phyloP scores from a whole-genome alignment of 2,329 filamentous ascomycete genomes.

The Neofusicoccum ribis region DNA sequence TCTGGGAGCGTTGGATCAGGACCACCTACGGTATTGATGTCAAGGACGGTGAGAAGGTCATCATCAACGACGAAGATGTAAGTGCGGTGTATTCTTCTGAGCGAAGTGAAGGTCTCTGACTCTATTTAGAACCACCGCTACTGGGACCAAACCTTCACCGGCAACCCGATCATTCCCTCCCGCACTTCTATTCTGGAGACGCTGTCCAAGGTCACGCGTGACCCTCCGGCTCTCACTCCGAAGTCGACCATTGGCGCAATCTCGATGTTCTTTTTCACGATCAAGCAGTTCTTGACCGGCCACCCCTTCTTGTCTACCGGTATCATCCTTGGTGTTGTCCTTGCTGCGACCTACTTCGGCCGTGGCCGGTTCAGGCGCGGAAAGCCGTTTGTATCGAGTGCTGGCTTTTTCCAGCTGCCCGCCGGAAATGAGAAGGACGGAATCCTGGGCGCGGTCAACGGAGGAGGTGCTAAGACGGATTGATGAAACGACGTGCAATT shows the following conservation, averaged over 20 bases:
- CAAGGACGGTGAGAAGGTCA: slow-evolving; percentile 80
- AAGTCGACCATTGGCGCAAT: slow-evolving; percentile 76
- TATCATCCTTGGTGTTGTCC: slow-evolving; percentile 58
- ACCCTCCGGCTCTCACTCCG: slow-evolving; percentile 69
- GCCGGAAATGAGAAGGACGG: slow-evolving; percentile 64
- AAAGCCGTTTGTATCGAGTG: slow-evolving; percentile 26
- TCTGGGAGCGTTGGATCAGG: slow-evolving; percentile 96
- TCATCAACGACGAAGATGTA: slow-evolving; percentile 97
- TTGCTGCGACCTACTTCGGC: slow-evolving; percentile 46
- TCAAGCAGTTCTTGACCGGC: slow-evolving; percentile 42
- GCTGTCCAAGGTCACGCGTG: slow-evolving; percentile 67
- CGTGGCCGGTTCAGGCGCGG: slow-evolving; percentile 33
- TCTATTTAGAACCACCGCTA: slow-evolving; percentile 75
- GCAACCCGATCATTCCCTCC: slow-evolving; percentile 84
- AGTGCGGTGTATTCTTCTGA: slow-evolving; percentile 44
- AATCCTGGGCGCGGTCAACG: slow-evolving; percentile 47
- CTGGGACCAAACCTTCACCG: slow-evolving; percentile 89
- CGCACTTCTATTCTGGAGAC: slow-evolving; percentile 91
- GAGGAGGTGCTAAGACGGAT: slow-evolving; percentile 27
- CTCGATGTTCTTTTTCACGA: slow-evolving; percentile 64
- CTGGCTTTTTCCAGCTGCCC: slow-evolving; percentile 60
- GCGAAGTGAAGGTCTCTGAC: background rate
- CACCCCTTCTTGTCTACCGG: slow-evolving; percentile 52
- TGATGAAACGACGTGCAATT: slow-evolving; percentile 26
- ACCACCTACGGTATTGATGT: slow-evolving; percentile 94